A percentile compares a stretch with the other conserved stretches of the same genome.
Evolutionary conservation across 495 filamentous ascomycete genomes (phyloP).

Genomic region (Delitschia confertaspora): DNA sequence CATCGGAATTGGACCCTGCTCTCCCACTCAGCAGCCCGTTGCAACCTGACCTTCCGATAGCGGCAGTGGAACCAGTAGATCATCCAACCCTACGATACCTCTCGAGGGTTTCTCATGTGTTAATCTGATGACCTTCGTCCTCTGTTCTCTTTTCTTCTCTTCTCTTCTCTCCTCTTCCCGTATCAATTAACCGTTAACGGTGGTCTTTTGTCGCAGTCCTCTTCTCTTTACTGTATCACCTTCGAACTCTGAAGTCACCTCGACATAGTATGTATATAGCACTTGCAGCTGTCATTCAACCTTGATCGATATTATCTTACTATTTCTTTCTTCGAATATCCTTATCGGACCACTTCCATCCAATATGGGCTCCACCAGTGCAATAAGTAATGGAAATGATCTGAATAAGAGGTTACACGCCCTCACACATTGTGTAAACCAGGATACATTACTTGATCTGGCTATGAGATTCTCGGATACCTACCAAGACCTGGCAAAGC

Average conservation of each 20-base stretch:
- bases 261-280: not conserved
- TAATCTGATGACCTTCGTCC: not conserved
- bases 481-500: conserved; percentile 54
- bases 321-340: not conserved
- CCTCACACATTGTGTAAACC: conserved; percentile 16
- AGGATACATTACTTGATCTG: conserved; percentile 43
- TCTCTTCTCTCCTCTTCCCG: conserved; percentile 1
- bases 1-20: too few relatives aligned
- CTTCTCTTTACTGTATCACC: not conserved
- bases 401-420: conserved; percentile 1
- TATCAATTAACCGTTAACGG: too few relatives aligned
- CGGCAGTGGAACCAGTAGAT: too few relatives aligned
- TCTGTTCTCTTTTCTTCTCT: not conserved
- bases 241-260: too few relatives aligned
- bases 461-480: conserved; percentile 52
- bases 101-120: too few relatives aligned
- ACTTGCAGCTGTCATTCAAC: not conserved
- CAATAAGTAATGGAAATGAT: not conserved
- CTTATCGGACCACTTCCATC: not conserved
- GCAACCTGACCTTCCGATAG: too few relatives aligned
- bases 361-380: too few relatives aligned
- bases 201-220: too few relatives aligned
- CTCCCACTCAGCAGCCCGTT: too few relatives aligned
- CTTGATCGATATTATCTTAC: not conserved
- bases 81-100: not conserved